Base-by-base conservation (phyloP, 768 basidiomycete species). In the Rhodotorula kratochvilovae region DNA sequence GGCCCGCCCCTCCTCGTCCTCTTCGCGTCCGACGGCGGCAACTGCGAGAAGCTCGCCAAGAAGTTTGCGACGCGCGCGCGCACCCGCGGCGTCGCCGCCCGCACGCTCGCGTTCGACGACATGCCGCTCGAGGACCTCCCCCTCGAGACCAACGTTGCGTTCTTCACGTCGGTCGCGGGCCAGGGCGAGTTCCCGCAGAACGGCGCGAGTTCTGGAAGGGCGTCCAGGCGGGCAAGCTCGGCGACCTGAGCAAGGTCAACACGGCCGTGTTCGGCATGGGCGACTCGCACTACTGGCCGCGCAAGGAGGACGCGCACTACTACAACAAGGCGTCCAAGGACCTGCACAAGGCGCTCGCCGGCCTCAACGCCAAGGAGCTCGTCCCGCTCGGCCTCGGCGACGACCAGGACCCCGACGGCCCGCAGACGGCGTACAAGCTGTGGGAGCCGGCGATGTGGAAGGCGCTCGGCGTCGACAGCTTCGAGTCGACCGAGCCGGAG, bases 171-270 rank as follows among this genome's bases (percentile, higher is more conserved):
- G 29, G 89, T 88, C 21, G 95, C 96, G 16, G 96, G 96, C 19
- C 96, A 99, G 81, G 96, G 96, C 56, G 96, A 99, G 81, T 88
- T 92, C 54, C 96, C 96, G 25, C 94, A 98, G 83, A 98, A 99
- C 80, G 95, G 90, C 86, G 96, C 55, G 87, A 87, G 55, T 87
- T 94, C 79, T 89, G 89, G 85, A 97, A 95, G 82, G 84, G 90
- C 8, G 77, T 96, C 76, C 89, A 90, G 75, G 88, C 87, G 15
- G 76, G 77, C 69, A 81, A 80, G 62, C 82, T 83, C 4, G 81
- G 83, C 17, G 83, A 83, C n/a, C 86, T 86, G 29, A 88, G 89
- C 62, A 83, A 82, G 65, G 76, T 80, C 63, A 88, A 87, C 71
- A 82, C 92, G 69, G 81, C 88, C 63, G 92, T 98, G 55, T 96